Conservation (phyloP, 139 green algal species). For the Microglena sp. region DNA sequence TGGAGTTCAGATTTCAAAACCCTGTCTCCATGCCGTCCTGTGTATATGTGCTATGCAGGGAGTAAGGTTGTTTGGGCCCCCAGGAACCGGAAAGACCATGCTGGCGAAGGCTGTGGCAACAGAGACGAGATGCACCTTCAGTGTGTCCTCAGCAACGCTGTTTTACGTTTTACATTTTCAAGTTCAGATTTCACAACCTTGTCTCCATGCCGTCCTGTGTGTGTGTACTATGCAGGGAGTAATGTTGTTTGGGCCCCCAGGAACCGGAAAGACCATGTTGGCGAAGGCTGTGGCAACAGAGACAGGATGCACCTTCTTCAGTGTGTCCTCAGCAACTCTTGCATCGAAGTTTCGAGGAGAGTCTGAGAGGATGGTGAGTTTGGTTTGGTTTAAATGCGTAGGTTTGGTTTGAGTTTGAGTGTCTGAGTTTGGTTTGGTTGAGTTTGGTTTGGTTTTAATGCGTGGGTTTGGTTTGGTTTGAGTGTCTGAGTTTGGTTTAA, state of each 20-base stretch:
- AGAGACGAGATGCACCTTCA: conserved; percentile 84
- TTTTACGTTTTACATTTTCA: no score
- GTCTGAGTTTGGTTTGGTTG: no score
- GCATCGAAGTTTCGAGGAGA: conserved; percentile 83
- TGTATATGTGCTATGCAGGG: conserved; percentile 43
- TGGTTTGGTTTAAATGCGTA: background rate
- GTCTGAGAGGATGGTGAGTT: conserved; percentile 70
- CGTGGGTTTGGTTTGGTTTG: no score
- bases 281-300: conserved; percentile 82
- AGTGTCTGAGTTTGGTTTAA: no score
- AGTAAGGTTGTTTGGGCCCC: conserved; percentile 90
- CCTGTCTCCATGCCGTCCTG: no score
- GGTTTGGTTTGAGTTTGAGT: no score
- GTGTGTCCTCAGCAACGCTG: conserved; percentile 81
- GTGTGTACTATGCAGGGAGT: conserved; percentile 57
- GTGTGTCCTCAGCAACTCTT: conserved; percentile 80
- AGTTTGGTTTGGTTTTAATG: no score
- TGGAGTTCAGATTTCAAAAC: no score
- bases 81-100: conserved; percentile 89
- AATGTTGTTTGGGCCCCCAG: conserved; percentile 88
- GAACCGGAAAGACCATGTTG: conserved; percentile 89
- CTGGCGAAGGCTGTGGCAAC: conserved; percentile 82
- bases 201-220: no score
- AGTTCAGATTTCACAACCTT: no score
- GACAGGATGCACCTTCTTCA: conserved; percentile 91